These are phyloP conservation scores for Ganoderma boninense DNA, from an alignment of 1,284 basidiomycete species.

Conservation along the genomic window DNA sequence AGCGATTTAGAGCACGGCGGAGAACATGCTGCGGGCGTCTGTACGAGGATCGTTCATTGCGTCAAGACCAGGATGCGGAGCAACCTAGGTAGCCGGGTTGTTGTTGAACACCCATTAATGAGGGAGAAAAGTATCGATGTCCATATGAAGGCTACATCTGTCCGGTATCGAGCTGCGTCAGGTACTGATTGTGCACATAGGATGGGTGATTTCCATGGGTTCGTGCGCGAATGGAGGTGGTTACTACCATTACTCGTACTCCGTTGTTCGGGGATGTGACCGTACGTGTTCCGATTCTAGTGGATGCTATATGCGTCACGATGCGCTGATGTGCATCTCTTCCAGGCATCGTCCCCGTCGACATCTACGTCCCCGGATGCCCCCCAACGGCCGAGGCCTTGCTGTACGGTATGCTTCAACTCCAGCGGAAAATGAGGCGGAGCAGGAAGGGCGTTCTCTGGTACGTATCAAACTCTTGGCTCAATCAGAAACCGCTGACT, in stretches of 20 bases:
- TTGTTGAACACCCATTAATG: not conserved
- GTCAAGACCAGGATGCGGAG: not conserved
- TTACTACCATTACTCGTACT: slow-evolving; percentile 99
- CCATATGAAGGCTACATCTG: not conserved
- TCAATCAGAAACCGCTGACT: slow-evolving; percentile 18
- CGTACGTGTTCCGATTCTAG: slow-evolving; percentile 57
- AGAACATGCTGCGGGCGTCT: not conserved
- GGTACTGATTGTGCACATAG: slow-evolving; percentile 44
- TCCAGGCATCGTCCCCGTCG: slow-evolving; percentile 93
- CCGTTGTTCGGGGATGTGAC: slow-evolving; percentile 99
- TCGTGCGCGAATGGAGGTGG: slow-evolving; percentile 99
- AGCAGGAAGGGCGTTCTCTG: slow-evolving; percentile 91
- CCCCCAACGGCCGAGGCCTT: slow-evolving; percentile 95
- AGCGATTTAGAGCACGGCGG: not conserved
- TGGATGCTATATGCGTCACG: slow-evolving; percentile 10
- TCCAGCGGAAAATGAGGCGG: slow-evolving; percentile 97
- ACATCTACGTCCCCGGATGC: slow-evolving; percentile 97
- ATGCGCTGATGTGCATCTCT: slow-evolving; percentile 9
- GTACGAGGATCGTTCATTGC: not conserved
- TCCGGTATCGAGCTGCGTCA: not conserved
- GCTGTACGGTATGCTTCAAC: slow-evolving; percentile 93
- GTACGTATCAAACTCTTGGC: slow-evolving; percentile 56
- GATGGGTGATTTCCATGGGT: slow-evolving; percentile 99
- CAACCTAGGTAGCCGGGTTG: not conserved
- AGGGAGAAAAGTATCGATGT: not conserved